phyloP scores from a whole-genome alignment of 768 basidiomycete genomes.

The Omphalotus guepiniiformis region DNA sequence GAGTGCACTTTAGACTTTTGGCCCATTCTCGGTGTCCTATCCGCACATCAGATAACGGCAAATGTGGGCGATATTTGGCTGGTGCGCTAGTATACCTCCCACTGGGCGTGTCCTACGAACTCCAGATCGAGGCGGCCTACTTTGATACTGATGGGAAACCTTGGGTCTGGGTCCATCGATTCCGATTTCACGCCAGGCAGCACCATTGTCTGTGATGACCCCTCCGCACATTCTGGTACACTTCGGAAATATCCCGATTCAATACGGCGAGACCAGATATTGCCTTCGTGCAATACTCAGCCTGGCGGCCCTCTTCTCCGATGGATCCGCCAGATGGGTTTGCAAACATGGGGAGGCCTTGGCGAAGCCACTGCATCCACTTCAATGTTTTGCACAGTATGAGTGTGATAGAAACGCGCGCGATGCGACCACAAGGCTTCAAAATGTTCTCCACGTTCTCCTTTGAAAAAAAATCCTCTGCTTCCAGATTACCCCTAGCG shows the following conservation, averaged over 20 bases:
- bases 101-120: conserved; percentile 16
- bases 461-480: too few relatives aligned
- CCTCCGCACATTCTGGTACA: conserved; percentile 12
- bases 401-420: too few relatives aligned
- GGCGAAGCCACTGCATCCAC: too few relatives aligned
- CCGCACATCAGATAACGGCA: conserved; percentile 17
- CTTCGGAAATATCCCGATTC: neutral
- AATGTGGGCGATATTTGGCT: conserved; percentile 14
- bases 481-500: too few relatives aligned
- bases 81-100: conserved; percentile 20
- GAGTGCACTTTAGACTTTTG: neutral
- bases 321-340: conserved; percentile 12
- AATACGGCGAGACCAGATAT: conserved; percentile 3
- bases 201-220: conserved; percentile 13
- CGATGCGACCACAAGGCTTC: too few relatives aligned
- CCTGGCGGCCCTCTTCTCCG: conserved; percentile 6
- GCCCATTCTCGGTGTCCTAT: neutral
- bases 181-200: conserved; percentile 3
- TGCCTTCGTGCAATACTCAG: conserved; percentile 14
- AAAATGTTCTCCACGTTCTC: too few relatives aligned
- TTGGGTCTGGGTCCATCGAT: conserved; percentile 6
- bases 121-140: conserved; percentile 13
- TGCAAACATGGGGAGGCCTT: neutral
- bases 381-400: too few relatives aligned
- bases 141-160: conserved; percentile 15